Evolutionary conservation across 2,329 filamentous ascomycete species (phyloP).

Genomic region (Penicillium sp.): DNA sequence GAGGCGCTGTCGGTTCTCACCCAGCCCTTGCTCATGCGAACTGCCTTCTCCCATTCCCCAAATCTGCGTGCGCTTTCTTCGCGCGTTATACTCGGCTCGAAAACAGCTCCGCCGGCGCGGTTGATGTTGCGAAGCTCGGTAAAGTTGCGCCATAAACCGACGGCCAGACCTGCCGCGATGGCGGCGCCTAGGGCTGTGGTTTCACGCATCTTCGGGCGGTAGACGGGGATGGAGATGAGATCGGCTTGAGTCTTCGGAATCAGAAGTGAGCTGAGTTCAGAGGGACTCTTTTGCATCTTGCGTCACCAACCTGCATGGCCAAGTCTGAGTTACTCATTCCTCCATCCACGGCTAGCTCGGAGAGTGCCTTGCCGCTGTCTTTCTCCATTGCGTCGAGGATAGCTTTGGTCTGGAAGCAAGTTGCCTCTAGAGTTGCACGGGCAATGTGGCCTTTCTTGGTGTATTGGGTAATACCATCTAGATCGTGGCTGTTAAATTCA

Average conservation of each 20-base stretch:
- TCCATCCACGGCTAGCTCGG: slow-evolving; percentile 77
- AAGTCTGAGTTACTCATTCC: slow-evolving; percentile 86
- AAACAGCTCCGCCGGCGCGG: slow-evolving; percentile 64
- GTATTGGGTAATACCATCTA: slow-evolving; percentile 78
- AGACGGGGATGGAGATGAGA: slow-evolving; percentile 76
- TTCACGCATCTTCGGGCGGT: slow-evolving; percentile 83
- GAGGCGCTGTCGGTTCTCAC: slow-evolving; percentile 10
- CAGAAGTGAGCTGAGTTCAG: neutral
- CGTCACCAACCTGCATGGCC: slow-evolving; percentile 68
- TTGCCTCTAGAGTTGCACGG: slow-evolving; percentile 83
- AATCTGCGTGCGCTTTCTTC: slow-evolving; percentile 61
- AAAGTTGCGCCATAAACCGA: slow-evolving; percentile 72
- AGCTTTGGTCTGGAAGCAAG: slow-evolving; percentile 88
- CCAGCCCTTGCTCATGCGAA: slow-evolving; percentile 74
- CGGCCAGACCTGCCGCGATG: slow-evolving; percentile 82
- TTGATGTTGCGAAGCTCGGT: slow-evolving; percentile 72
- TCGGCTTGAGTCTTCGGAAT: slow-evolving; percentile 69
- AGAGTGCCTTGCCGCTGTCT: slow-evolving; percentile 73
- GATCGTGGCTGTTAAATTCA: neutral
- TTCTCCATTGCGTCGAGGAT: slow-evolving; percentile 89
- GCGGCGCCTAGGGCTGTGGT: slow-evolving; percentile 85
- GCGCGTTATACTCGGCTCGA: slow-evolving; percentile 60
- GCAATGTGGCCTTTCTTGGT: slow-evolving; percentile 84
- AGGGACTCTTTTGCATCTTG: slow-evolving; percentile 20
- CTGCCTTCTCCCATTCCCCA: slow-evolving; percentile 68